Conservation (phyloP, 768 basidiomycete species). For the Suillus occidentalis region DNA sequence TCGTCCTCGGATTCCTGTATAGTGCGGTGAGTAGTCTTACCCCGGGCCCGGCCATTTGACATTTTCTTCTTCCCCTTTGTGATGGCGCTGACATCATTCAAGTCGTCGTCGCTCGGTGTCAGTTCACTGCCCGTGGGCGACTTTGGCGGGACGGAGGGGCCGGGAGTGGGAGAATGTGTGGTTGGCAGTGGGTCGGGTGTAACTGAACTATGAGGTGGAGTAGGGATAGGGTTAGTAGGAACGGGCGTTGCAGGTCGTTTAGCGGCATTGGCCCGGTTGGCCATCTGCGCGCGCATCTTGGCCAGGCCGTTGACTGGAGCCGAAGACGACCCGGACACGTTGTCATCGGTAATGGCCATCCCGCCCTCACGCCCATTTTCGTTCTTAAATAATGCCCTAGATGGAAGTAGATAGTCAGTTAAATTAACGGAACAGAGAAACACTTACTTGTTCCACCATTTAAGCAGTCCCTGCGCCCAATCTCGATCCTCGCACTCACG, state of each 20-base stretch:
- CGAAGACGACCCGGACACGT: background rate
- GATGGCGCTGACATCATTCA: background rate
- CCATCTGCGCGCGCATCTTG: background rate
- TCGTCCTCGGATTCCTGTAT: background rate
- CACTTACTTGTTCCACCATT: too few species aligned
- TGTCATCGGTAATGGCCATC: background rate
- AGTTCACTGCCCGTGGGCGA: background rate
- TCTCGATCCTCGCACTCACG: too few species aligned
- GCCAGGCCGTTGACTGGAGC: background rate
- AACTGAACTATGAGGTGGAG: background rate
- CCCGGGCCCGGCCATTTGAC: background rate
- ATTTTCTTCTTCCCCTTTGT: background rate
- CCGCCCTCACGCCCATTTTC: background rate
- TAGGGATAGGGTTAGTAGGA: background rate
- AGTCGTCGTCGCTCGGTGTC: background rate
- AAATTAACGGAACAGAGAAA: background rate
- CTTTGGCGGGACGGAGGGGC: background rate
- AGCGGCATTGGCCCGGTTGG: background rate
- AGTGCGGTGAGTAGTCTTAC: background rate
- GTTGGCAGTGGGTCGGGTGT: background rate
- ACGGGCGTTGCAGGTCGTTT: background rate
- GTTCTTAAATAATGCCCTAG: slow-evolving; percentile 5
- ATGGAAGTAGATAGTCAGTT: background rate
- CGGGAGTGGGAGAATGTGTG: background rate
- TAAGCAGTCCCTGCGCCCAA: too few species aligned